Base-by-base conservation (phyloP, 1,139 yeast species). In the Magnusiomyces paraingens region DNA sequence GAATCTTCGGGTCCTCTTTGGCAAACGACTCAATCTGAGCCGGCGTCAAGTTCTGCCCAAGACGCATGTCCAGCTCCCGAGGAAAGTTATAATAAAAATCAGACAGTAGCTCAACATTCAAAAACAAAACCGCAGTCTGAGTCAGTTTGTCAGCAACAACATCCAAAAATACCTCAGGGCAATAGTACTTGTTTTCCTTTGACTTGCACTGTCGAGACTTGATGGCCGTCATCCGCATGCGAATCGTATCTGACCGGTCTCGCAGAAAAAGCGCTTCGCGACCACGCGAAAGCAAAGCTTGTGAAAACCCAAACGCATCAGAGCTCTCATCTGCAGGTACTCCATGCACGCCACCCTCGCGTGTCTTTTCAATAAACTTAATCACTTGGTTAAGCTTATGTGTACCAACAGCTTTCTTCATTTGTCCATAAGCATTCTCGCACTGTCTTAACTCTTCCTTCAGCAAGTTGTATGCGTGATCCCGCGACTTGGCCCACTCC, bases 11-110 rank as follows among this genome's bases (percentile, higher is more conserved):
- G 71, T 94, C 99, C 69, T 94, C 98, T 64, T 89, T 89, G 0
- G 99, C 99, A 73, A 91, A 88, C 57, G 73, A 73, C 64, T 91
- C 98, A 57, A 93, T 78, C 65, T 91, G 95, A 53, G 89, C 95
- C 52, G 77, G 77, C 11, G 82, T 75, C 63, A 93, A 73, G 52
- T 76, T 77, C 58, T 75, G 76, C 57, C 86, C 82, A 58, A 94
- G 78, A 60, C 84, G 81, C 55, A 76, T 75, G 69, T 94, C 99
- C 59, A 94, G 76, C 67, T 90, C 97, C 55, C 98, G 79, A 1
- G 99, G 99, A 72, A 94, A 93, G 64, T 89, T 90, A 70, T 94
- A 93, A 70, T 91, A 93, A 66, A 94, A 94, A 70, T 94, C 99
- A 61, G 95, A 86, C 60, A 94, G 74, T 50, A 94, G 75, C 70